These are phyloP conservation scores for Microbotryum violaceum DNA, from an alignment of 1,284 basidiomycete genomes.

Conservation along the genomic window DNA sequence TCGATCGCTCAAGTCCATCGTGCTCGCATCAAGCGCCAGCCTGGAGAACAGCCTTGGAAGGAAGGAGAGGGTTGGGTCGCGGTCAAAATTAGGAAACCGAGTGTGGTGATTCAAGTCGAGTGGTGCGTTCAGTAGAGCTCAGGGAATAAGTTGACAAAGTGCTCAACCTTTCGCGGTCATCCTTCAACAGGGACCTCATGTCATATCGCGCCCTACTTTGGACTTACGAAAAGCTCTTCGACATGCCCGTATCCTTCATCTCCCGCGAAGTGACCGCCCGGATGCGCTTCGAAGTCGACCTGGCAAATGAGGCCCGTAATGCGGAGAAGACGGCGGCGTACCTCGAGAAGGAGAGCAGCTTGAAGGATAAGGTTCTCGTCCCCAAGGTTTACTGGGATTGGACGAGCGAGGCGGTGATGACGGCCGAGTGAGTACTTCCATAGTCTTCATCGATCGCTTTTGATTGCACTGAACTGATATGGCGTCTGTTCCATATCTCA, in stretches of 20 bases:
- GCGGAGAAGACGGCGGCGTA: conserved; percentile 54
- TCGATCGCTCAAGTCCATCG: conserved; percentile 83
- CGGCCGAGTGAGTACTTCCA: conserved; percentile 58
- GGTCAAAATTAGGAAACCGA: conserved; percentile 86
- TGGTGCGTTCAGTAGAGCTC: conserved; percentile 37
- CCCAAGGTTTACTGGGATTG: conserved; percentile 66
- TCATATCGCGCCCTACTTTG: conserved; percentile 37
- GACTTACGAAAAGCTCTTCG: conserved; percentile 48
- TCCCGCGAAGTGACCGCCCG: conserved; percentile 73
- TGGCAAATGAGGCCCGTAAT: conserved; percentile 63
- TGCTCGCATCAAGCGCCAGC: conserved; percentile 53
- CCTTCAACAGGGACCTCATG: conserved; percentile 53
- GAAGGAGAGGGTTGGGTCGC: conserved; percentile 56
- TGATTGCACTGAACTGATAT: too few relatives aligned
- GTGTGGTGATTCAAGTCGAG: conserved; percentile 71
- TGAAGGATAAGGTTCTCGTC: conserved; percentile 65
- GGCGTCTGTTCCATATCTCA: not conserved
- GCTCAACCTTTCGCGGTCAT: too few relatives aligned
- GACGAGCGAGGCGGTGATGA: conserved; percentile 68
- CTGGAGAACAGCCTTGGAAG: conserved; percentile 38
- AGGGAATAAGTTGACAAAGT: too few relatives aligned
- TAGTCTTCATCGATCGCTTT: not conserved
- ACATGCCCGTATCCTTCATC: conserved; percentile 65
- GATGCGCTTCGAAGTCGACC: conserved; percentile 71
- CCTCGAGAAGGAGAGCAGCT: conserved; percentile 56